Evolutionary conservation across 2,329 filamentous ascomycete genomes (phyloP), one percentile per base, ranked within the genome.

Genomic region (Peltaster fructicola): DNA sequence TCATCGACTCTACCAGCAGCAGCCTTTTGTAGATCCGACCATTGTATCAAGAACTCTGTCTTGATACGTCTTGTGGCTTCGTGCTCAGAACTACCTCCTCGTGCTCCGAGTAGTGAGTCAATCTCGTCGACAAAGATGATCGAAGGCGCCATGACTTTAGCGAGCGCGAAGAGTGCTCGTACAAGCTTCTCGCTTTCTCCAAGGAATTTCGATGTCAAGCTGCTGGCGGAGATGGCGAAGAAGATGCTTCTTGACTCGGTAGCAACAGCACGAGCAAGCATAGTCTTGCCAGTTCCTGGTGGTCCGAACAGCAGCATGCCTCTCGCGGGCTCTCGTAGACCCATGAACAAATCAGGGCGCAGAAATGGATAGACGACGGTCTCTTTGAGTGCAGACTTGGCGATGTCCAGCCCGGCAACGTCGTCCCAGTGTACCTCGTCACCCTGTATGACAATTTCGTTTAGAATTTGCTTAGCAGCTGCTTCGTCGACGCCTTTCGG

Each of bases 61-160:
- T 98, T 98, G 45, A 93, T 91, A 27, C 88, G 68, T 29, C 85
- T 65, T 1, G 82, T 91, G 1, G 88, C 81, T 52, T 98, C 88
- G 40, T 95, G 79, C 44, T 95, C 88, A 1, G 79, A 75, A 3
- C 73, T 73, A 0, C 80, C 79, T 5, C 76, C 78, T 25, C 88
- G 65, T 9, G 82, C 71, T 1, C 82, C 91, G 1, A 98, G 63
- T 1, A 98, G 57, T 1, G 84, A 92, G 48, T 98, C 88, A 34
- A 98, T 98, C 48, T 98, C 88, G 43, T 98, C 88, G 4, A 98
- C 82, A 39, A 98, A 98, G 30, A 98, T 95, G 47, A 98, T 95
- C 32, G 78, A 88, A 0, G 88, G 88, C 0, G 88, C 82, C 21
- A 95, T 63, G 17, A 71, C 63, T 48, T 90, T 90, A 4, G 88